These are phyloP conservation scores for Fusarium sp. DNA, from an alignment of 2,329 filamentous ascomycete genomes.

Conservation along the genomic window DNA sequence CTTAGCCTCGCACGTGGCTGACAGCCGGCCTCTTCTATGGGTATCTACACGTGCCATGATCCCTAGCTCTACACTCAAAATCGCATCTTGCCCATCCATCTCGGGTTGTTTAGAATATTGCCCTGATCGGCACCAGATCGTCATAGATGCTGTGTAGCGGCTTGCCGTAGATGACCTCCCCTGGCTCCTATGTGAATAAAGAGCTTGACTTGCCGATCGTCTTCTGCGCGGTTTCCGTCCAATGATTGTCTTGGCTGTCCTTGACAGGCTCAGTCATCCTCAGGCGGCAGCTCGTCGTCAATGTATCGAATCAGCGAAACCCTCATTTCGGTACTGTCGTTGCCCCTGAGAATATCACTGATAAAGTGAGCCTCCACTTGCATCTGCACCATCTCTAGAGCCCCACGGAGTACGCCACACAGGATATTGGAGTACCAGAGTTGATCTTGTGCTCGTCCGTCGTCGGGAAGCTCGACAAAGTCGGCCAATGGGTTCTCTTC, in stretches of 20 bases:
- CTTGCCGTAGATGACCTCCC: background rate
- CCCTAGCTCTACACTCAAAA: slow-evolving; percentile 18
- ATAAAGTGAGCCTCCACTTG: slow-evolving; percentile 97
- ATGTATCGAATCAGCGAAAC: slow-evolving; percentile 93
- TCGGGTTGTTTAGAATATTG: slow-evolving; percentile 11
- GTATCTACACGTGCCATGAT: slow-evolving; percentile 21
- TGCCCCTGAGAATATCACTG: slow-evolving; percentile 90
- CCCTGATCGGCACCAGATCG: slow-evolving; percentile 6
- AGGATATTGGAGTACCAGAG: slow-evolving; percentile 99
- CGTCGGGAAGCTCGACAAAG: slow-evolving; percentile 97
- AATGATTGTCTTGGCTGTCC: slow-evolving; percentile 11
- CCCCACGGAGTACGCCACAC: slow-evolving; percentile 90
- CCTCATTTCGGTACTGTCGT: slow-evolving; percentile 97
- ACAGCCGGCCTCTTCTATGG: slow-evolving; percentile 24
- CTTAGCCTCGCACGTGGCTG: slow-evolving; percentile 31
- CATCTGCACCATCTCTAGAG: slow-evolving; percentile 99
- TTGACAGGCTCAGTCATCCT: slow-evolving; percentile 78
- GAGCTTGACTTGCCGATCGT: slow-evolving; percentile 2
- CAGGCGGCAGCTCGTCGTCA: slow-evolving; percentile 95
- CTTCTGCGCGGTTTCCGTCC: background rate
- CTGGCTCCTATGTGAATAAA: background rate
- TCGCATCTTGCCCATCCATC: slow-evolving; percentile 10
- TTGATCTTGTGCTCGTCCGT: slow-evolving; percentile 94
- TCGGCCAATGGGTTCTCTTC: slow-evolving; percentile 97
- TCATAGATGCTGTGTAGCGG: slow-evolving; percentile 7